Evolutionary conservation across 2,329 filamentous ascomycete genomes (phyloP).

Genomic region (Epichloe coenophiala): DNA sequence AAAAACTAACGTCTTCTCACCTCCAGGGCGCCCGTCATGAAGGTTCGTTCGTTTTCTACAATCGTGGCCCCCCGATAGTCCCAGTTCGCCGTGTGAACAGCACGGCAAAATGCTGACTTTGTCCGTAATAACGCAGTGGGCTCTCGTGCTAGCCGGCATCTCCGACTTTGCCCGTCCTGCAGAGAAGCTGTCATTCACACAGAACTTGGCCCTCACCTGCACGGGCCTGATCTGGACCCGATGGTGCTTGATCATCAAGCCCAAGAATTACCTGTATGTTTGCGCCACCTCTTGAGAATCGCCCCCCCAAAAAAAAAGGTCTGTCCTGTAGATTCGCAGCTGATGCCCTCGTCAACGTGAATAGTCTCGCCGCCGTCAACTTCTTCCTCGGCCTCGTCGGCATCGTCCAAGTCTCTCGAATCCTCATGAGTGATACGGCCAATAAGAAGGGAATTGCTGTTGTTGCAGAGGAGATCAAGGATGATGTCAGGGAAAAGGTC

Average conservation of each 20-base stretch:
- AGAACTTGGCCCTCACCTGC: conserved; percentile 79
- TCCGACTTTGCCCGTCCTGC: conserved; percentile 85
- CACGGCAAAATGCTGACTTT: background rate
- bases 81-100: background rate
- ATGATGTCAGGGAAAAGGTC: conserved; percentile 21
- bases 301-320: background rate
- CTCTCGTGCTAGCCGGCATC: conserved; percentile 79
- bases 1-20: background rate
- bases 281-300: background rate
- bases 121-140: conserved; percentile 49
- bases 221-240: conserved; percentile 96
- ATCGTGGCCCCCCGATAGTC: background rate
- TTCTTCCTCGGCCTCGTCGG: conserved; percentile 93
- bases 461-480: conserved; percentile 27
- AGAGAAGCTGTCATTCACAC: conserved; percentile 82
- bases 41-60: conserved; percentile 27
- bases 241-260: conserved; percentile 96
- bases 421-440: conserved; percentile 50
- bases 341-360: background rate
- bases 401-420: conserved; percentile 67
- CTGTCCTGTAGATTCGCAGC: background rate
- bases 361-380: conserved; percentile 82
- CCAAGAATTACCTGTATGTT: conserved; percentile 73
- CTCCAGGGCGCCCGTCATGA: conserved; percentile 84
- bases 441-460: conserved; percentile 36